A percentile compares a stretch with the other conserved stretches of the same genome.
Conservation (phyloP, 805 yeast genomes). For the Candida sonorensis region DNA sequence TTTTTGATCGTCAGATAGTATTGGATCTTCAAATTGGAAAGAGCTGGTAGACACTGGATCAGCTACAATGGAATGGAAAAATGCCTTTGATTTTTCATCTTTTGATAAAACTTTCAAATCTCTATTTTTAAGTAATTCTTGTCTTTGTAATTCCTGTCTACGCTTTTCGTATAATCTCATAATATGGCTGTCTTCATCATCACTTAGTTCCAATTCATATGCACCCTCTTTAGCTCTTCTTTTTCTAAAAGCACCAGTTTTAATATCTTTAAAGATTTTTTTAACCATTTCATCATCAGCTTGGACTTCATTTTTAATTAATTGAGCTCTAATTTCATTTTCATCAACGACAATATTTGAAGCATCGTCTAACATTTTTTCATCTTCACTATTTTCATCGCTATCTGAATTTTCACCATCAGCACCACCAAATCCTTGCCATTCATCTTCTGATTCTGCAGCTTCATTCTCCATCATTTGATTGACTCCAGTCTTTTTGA, state of each 20-base stretch:
- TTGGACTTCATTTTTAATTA: slow-evolving; percentile 53
- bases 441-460: slow-evolving; percentile 84
- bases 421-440: slow-evolving; percentile 73
- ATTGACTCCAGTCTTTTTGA: slow-evolving; percentile 52
- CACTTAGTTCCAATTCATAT: slow-evolving; percentile 60
- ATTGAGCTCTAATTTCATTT: slow-evolving; percentile 48
- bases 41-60: slow-evolving; percentile 23
- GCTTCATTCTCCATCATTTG: slow-evolving; percentile 75
- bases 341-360: slow-evolving; percentile 50
- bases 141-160: slow-evolving; percentile 38
- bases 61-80: slow-evolving; percentile 51
- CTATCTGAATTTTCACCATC: slow-evolving; percentile 57
- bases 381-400: slow-evolving; percentile 68
- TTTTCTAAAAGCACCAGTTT: slow-evolving; percentile 63
- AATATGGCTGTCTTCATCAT: slow-evolving; percentile 62
- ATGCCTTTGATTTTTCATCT: slow-evolving; percentile 56
- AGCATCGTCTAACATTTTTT: slow-evolving; percentile 68
- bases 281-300: slow-evolving; percentile 59
- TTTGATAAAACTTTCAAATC: slow-evolving; percentile 37
- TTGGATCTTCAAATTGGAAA: slow-evolving; percentile 24
- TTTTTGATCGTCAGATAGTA: slow-evolving; percentile 22
- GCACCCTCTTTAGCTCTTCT: slow-evolving; percentile 45
- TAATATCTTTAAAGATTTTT: slow-evolving; percentile 62
- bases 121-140: slow-evolving; percentile 38
- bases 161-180: slow-evolving; percentile 29